Evolutionary conservation across 768 basidiomycete species (phyloP), one percentile per base, ranked within the genome.

Genomic region (Rhizopogon sp.): DNA sequence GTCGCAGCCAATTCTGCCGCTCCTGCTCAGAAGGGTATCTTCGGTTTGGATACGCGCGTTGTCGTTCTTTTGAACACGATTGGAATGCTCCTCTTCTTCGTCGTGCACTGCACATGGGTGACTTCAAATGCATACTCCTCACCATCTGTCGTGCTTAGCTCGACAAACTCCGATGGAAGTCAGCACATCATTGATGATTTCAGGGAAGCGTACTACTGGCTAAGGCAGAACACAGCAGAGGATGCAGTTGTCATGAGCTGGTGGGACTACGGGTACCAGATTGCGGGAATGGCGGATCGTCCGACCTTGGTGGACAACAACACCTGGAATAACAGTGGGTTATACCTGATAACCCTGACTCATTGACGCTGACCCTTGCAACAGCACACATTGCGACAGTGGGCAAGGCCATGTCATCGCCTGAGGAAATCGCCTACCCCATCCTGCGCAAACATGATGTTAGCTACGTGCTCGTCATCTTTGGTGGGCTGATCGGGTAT

Each of bases 181-280:
- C 88, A 92, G 66, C 85, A 93, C 69, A 90, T 98, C 64, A 98
- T 99, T 64, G 97, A 99, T 65, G 97, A 99, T 70, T 99, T 98
- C 85, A 82, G 97, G 56, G 97, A 98, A 75, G 97, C 97, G 11
- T 98, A 99, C 70, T 98, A 98, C 66, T 99, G 97, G 97, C 71
- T 99, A 46, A 80, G 97, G 51, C 89, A 95, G 74, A 99, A 98
- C 74, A 99, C 97, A 2, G 80, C 88, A 5, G 77, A 93, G 70
- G 87, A 91, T 57, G 85, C 93, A 5, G 95, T 98, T 33, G 87
- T 98, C 25, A 95, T 96, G 93, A 92, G 89, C 57, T 99, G 97
- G 97, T 98, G 97, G 97, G 97, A 98, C 74, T 99, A 98, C 62
- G 97, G 96, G 29, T 98, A 99, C 69, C 96, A 98, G 72, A 98